These are phyloP conservation scores for Xylariaceae sp. DNA, from an alignment of 2,329 filamentous ascomycete species.

Conservation along the genomic window DNA sequence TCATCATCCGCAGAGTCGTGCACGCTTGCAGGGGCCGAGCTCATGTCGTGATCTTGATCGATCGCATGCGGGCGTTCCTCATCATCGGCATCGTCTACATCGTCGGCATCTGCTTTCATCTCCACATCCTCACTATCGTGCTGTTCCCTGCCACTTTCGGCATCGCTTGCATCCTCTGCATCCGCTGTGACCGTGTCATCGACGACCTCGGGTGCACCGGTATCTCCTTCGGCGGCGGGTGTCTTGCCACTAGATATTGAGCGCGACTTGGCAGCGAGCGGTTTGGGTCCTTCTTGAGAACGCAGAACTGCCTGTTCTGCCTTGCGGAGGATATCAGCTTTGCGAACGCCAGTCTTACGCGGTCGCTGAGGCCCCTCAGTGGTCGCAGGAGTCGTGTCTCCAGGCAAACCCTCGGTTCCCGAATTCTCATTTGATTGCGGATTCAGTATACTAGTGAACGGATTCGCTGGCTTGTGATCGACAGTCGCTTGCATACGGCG, in stretches of 20 bases:
- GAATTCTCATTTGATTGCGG: slow-evolving; percentile 36
- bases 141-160: slow-evolving; percentile 33
- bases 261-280: slow-evolving; percentile 40
- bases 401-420: slow-evolving; percentile 26
- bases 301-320: slow-evolving; percentile 55
- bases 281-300: slow-evolving; percentile 44
- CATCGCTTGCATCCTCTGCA: slow-evolving; percentile 24
- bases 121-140: slow-evolving; percentile 36
- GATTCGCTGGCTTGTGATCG: slow-evolving; percentile 31
- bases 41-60: slow-evolving; percentile 31
- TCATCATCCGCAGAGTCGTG: slow-evolving; percentile 66
- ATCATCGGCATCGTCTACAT: too few relatives aligned
- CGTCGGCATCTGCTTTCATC: slow-evolving; percentile 36
- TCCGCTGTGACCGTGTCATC: slow-evolving; percentile 30
- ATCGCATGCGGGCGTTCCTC: too few relatives aligned
- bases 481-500: slow-evolving; percentile 27
- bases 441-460: slow-evolving; percentile 40
- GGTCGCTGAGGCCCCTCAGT: slow-evolving; percentile 35
- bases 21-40: slow-evolving; percentile 54
- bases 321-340: slow-evolving; percentile 56
- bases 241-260: slow-evolving; percentile 49
- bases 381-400: slow-evolving; percentile 29
- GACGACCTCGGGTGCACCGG: slow-evolving; percentile 28
- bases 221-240: slow-evolving; percentile 29
- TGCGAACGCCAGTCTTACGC: slow-evolving; percentile 43